Evolutionary conservation across 164 flowering plant genomes (phyloP).

Genomic region (Houttuynia cordata): DNA sequence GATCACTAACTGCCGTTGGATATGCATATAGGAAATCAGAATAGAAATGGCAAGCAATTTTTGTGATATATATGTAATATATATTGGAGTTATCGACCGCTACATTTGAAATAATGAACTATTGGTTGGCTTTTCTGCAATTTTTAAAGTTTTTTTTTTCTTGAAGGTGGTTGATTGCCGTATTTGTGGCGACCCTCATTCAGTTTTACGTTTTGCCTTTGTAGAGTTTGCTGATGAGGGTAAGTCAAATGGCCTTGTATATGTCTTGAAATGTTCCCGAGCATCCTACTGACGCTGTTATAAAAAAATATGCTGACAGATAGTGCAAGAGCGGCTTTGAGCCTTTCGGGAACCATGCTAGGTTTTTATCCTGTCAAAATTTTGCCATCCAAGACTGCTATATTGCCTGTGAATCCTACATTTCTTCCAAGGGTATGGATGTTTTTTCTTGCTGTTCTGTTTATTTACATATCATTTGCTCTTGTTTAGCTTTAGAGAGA

Average conservation of each 20-base stretch:
- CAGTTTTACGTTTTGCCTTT: conserved; percentile 91
- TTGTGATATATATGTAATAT: neutral
- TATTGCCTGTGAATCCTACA: conserved; percentile 95
- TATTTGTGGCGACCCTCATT: conserved; percentile 95
- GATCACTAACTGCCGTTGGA: neutral
- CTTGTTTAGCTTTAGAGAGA: conserved; percentile 2
- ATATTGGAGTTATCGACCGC: neutral
- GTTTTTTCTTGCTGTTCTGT: neutral
- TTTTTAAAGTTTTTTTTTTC: conserved; percentile 6
- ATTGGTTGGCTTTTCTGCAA: neutral
- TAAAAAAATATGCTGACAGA: conserved; percentile 33
- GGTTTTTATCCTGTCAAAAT: conserved; percentile 94
- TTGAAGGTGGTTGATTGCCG: conserved; percentile 96
- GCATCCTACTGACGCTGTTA: neutral
- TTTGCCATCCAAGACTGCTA: conserved; percentile 97
- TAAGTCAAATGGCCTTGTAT: conserved; percentile 18
- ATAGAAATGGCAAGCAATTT: neutral
- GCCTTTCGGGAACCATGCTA: conserved; percentile 80
- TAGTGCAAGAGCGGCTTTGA: conserved; percentile 81
- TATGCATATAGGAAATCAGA: no score
- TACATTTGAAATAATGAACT: no score
- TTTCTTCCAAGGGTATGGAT: conserved; percentile 78
- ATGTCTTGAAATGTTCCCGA: neutral
- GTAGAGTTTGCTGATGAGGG: conserved; percentile 92
- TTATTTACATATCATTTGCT: neutral